phyloP scores from a whole-genome alignment of 768 basidiomycete genomes.

The Mycena albidolilacea region DNA sequence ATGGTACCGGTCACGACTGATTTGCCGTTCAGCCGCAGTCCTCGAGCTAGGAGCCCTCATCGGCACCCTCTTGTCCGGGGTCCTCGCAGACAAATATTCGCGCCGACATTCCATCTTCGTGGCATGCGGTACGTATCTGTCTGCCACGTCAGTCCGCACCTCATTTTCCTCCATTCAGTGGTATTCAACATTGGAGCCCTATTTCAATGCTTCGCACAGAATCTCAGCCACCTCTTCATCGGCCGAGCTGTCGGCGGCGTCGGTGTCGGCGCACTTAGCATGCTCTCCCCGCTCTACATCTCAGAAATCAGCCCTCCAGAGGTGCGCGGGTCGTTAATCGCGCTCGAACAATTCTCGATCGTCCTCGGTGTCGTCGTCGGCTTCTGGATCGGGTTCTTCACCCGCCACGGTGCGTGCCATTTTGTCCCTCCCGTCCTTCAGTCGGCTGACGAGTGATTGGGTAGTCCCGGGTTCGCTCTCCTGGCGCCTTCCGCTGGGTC shows the following conservation, averaged over 20 bases:
- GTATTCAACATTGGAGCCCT: conserved; percentile 82
- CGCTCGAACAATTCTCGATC: conserved; percentile 86
- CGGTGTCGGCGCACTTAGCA: conserved; percentile 86
- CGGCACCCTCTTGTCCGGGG: conserved; percentile 78
- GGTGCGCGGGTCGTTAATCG: conserved; percentile 82
- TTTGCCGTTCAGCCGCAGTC: conserved; percentile 69
- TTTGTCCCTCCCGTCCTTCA: not conserved
- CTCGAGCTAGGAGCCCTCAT: conserved; percentile 85
- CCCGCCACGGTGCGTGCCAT: conserved; percentile 67
- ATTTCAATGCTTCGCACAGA: conserved; percentile 75
- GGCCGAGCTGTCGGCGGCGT: conserved; percentile 85
- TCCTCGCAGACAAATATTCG: conserved; percentile 78
- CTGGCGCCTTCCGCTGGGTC: conserved; percentile 83
- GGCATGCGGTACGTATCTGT: conserved; percentile 71
- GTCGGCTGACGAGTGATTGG: not conserved
- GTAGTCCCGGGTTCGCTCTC: conserved; percentile 74
- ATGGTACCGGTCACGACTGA: not conserved
- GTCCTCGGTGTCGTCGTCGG: conserved; percentile 87
- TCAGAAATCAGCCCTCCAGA: conserved; percentile 89
- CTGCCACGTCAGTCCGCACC: not conserved
- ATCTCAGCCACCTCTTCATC: conserved; percentile 69
- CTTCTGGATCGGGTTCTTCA: conserved; percentile 87
- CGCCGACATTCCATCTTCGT: conserved; percentile 76
- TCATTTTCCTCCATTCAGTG: conserved; percentile 51
- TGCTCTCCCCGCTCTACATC: conserved; percentile 87